Conservation (phyloP, 768 basidiomycete genomes). For the Trametes maxima region DNA sequence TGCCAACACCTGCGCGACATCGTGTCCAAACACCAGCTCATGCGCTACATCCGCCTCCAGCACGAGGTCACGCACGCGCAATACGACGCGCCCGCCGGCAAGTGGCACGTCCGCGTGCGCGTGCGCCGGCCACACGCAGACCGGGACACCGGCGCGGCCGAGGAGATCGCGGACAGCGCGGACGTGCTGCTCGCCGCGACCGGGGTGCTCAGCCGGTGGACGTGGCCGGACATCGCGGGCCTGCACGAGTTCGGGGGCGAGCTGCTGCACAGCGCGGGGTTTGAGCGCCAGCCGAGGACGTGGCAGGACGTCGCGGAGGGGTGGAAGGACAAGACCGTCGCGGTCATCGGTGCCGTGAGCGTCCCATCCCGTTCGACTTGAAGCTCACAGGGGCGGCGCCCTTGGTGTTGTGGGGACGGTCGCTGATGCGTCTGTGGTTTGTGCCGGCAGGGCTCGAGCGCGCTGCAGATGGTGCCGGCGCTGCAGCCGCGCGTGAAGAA, state of each 20-base stretch:
- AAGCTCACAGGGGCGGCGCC: too few species aligned
- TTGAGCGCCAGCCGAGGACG: conserved; percentile 45
- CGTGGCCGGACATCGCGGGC: conserved; percentile 68
- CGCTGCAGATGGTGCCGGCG: conserved; percentile 60
- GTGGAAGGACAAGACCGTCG: conserved; percentile 58
- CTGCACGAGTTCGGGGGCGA: conserved; percentile 57
- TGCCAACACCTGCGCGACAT: conserved; percentile 52
- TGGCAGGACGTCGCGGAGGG: conserved; percentile 49
- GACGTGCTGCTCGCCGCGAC: conserved; percentile 60
- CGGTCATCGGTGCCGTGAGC: conserved; percentile 61
- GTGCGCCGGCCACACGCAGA: conserved; percentile 1
- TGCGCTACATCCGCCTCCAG: conserved; percentile 53
- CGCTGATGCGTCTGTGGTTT: too few species aligned
- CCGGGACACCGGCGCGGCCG: conserved; percentile 9
- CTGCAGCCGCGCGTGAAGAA: conserved; percentile 54
- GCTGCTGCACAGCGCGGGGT: conserved; percentile 62
- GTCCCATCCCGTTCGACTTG: too few species aligned
- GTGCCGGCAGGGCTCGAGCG: conserved; percentile 63
- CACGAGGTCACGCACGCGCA: conserved; percentile 55
- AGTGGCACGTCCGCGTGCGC: conserved; percentile 59
- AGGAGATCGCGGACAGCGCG: conserved; percentile 51
- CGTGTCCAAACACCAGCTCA: conserved; percentile 58
- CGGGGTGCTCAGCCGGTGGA: conserved; percentile 58
- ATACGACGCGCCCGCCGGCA: conserved; percentile 52
- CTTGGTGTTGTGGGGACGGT: too few species aligned